These are phyloP conservation scores for Mallotus repandus DNA, from an alignment of 441 rosid genomes.

Conservation along the genomic window DNA sequence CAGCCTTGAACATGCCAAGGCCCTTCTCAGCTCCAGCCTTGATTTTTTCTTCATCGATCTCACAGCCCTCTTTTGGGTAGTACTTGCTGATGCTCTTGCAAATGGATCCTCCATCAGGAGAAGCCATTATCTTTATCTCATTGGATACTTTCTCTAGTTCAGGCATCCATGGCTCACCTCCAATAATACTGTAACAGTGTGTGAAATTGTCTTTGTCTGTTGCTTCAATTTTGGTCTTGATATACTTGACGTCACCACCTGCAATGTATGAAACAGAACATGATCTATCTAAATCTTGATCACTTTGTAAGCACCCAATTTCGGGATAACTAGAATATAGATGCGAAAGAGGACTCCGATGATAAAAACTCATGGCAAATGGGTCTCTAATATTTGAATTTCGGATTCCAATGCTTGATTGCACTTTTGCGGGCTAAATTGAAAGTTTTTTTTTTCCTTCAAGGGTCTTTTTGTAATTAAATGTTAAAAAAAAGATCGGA, in stretches of 20 bases:
- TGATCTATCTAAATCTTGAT: no score
- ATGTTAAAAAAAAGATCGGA: no score
- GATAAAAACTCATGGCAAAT: no score
- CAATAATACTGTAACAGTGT: constrained; percentile 32
- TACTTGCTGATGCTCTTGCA: constrained; percentile 30
- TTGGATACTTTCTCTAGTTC: constrained; percentile 28
- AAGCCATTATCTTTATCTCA: constrained; percentile 27
- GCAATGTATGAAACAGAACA: constrained; percentile 12
- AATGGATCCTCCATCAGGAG: constrained; percentile 36
- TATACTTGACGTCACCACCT: constrained; percentile 28
- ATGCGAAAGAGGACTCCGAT: no score
- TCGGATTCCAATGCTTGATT: no score
- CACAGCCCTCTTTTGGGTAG: neutral
- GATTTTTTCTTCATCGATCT: constrained; percentile 1
- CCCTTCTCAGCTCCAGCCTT: neutral
- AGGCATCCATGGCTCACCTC: constrained; percentile 27
- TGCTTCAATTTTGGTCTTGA: constrained; percentile 31
- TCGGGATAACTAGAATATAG: no score
- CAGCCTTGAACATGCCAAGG: constrained; percentile 5
- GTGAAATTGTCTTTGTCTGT: constrained; percentile 30
- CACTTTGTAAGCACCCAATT: no score
- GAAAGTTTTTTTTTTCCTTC: no score
- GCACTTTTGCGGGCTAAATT: no score
- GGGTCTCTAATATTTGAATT: no score
- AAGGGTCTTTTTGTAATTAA: no score